These are phyloP conservation scores for Fusarium nanum DNA, from an alignment of 2,329 filamentous ascomycete genomes.

Conservation along the genomic window DNA sequence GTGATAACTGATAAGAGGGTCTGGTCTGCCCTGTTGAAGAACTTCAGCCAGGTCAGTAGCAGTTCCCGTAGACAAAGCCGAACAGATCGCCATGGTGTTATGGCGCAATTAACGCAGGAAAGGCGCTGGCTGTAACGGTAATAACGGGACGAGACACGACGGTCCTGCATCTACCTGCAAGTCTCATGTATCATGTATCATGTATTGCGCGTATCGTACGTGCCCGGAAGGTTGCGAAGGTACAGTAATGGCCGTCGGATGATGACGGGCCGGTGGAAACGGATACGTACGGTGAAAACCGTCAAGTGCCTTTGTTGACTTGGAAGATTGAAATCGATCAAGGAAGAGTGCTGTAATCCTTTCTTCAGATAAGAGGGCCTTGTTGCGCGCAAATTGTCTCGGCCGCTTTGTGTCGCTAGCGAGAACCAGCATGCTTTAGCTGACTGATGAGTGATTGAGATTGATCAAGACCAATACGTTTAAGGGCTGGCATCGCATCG, in stretches of 20 bases:
- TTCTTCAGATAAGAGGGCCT: conserved; percentile 16
- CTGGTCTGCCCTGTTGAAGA: conserved; percentile 19
- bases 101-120: conserved; percentile 32
- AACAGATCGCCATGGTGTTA: conserved; percentile 25
- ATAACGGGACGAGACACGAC: conserved; percentile 22
- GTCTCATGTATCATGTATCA: conserved; percentile 17
- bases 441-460: conserved; percentile 6
- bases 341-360: neutral
- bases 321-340: conserved; percentile 1
- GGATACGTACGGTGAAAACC: conserved; percentile 10
- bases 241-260: conserved; percentile 24
- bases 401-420: conserved; percentile 22
- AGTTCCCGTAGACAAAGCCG: conserved; percentile 25
- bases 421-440: conserved; percentile 14
- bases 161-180: conserved; percentile 27
- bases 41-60: conserved; percentile 4
- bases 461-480: conserved; percentile 13
- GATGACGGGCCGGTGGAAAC: conserved; percentile 24
- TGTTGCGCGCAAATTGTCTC: conserved; percentile 19
- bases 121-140: conserved; percentile 21
- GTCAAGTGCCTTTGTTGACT: neutral
- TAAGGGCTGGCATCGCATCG: conserved; percentile 4
- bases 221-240: conserved; percentile 39
- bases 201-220: conserved; percentile 35
- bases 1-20: conserved; percentile 36